Evolutionary conservation across 2,329 filamentous ascomycete genomes (phyloP), one percentile per base, ranked within the genome.

Genomic region (Exophiala sideris): DNA sequence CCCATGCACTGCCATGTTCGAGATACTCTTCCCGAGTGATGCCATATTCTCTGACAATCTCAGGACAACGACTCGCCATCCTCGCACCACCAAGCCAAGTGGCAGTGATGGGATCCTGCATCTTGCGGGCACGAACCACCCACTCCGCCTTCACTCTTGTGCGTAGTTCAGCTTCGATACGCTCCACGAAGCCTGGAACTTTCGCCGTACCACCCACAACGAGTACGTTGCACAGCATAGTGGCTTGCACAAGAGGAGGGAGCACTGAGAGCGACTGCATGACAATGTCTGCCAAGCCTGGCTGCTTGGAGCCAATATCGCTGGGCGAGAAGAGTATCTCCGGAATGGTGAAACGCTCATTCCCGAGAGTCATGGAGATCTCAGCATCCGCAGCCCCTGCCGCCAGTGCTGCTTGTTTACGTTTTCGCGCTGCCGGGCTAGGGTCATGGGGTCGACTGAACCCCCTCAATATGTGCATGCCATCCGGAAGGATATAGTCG

Each of bases 1-100:
- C 79, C 88, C 89, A 92, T 1, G 74, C 76, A 51, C 81, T 82
- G 7, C 94, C 94, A 66, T 91, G 74, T 70, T 99, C 94, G 48
- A 94, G 84, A 69, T 99, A 99, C 67, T 99, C 90, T 57, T 88
- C 81, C 67, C 88, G 89, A 0, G 89, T 94, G n/a, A 96, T 88
- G 1, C 84, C 80, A 10, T 91, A 71, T 45, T 79, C 79, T 56
- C 84, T 79, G 48, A 95, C 60, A 47, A 76, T 76, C 36, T 87
- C 79, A 39, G 78, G 77, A 64, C 91, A 85, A 47, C 75, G 81
- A 47, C 52, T 58, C 1, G 90, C 90, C 52, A 96, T 76, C 54
- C 84, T 81, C 18, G 88, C 87, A n/a, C 86, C 92, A 12, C 94
- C 94, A 10, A 84, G 73, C 92, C 92, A 99, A 0, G 88, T 90